Percentiles rank a stretch among this genome's conserved stretches.
phyloP scores from a whole-genome alignment of 176 grass and related monocot species.

The Lolium multiflorum region DNA sequence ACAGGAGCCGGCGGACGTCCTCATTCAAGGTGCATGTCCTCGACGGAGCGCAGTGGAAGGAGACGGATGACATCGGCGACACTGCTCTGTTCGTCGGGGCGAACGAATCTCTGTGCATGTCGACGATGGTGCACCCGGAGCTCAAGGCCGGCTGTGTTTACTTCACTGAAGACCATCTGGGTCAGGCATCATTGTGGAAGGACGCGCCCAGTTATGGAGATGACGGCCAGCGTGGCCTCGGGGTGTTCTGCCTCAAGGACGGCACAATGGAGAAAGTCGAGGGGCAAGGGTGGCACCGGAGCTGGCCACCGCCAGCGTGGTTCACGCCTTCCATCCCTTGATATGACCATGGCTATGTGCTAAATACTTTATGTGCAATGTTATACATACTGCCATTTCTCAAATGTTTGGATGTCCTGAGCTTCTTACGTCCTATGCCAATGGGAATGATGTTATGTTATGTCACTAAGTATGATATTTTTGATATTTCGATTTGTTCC shows the following conservation, averaged over 20 bases:
- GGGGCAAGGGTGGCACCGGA: too few relatives aligned
- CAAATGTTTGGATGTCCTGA: too few relatives aligned
- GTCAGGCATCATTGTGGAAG: not conserved
- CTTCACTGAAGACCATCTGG: not conserved
- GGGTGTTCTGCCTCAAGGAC: constrained; percentile 25
- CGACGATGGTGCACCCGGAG: too few relatives aligned
- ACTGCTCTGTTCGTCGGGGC: not conserved
- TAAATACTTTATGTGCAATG: too few relatives aligned
- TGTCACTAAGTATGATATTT: too few relatives aligned
- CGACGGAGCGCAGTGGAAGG: not conserved
- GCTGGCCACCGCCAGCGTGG: too few relatives aligned
- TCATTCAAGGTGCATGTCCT: not conserved
- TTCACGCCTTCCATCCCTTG: too few relatives aligned
- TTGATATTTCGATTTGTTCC: too few relatives aligned
- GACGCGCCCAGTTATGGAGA: not conserved
- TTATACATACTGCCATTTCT: too few relatives aligned
- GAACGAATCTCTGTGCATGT: not conserved
- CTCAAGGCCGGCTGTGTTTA: not conserved
- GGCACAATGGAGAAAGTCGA: too few relatives aligned
- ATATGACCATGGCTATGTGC: not conserved
- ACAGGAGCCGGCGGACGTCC: not conserved
- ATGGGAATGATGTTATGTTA: too few relatives aligned
- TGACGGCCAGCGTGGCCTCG: not conserved
- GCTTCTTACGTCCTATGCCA: too few relatives aligned
- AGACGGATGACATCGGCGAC: not conserved